Conservation (phyloP, 129 eudicot genomes). For the Erigeron canadensis region DNA sequence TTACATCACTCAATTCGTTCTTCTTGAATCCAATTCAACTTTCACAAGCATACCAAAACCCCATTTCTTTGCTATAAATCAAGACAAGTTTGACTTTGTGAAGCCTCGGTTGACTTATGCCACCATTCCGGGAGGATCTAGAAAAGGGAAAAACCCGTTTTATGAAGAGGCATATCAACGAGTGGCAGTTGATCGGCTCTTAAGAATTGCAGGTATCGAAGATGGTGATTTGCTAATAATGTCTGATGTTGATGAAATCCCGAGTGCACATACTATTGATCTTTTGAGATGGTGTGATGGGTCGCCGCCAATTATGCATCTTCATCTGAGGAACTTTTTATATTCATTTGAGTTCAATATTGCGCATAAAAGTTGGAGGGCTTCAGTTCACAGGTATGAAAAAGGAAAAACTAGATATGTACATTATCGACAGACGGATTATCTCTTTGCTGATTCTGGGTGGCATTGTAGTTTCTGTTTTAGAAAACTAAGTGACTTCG, state of each 20-base stretch:
- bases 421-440: conserved; percentile 53
- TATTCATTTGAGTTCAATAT: conserved; percentile 55
- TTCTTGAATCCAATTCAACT: conserved; percentile 64
- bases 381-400: conserved; percentile 49
- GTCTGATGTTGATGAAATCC: conserved; percentile 58
- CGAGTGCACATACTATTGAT: conserved; percentile 56
- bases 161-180: conserved; percentile 65
- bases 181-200: conserved; percentile 51
- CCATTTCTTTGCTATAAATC: conserved; percentile 40
- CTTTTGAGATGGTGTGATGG: conserved; percentile 62
- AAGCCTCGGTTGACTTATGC: conserved; percentile 58
- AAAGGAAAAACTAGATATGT: conserved; percentile 53
- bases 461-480: conserved; percentile 79
- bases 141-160: conserved; percentile 48
- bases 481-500: conserved; percentile 44
- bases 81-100: conserved; percentile 42
- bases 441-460: conserved; percentile 54
- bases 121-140: conserved; percentile 52
- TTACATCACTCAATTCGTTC: conserved; percentile 52
- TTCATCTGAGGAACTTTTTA: conserved; percentile 43
- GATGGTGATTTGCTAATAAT: conserved; percentile 53
- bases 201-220: conserved; percentile 54
- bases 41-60: conserved; percentile 55
- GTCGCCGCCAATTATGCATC: conserved; percentile 48
- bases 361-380: conserved; percentile 53